Evolutionary conservation across 306 rosid species (phyloP), one percentile per base, ranked within the genome.

Genomic region (Cucumis hystrix): DNA sequence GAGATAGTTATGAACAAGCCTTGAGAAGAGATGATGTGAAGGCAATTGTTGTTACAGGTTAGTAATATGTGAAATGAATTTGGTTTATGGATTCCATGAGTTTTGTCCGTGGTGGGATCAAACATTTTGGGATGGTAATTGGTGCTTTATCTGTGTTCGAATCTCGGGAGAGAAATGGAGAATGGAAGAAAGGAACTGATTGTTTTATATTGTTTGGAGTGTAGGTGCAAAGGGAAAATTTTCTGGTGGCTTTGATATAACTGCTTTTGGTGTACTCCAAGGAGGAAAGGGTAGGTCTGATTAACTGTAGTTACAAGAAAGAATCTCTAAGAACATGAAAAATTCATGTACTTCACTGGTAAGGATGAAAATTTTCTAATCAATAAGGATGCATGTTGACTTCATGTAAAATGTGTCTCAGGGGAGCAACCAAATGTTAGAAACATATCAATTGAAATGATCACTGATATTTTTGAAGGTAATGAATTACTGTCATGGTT

Each of bases 191-290:
- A 39, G 57, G 20, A 39, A 21, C n/a, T 45, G 28, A 43, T 23
- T 18, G 8, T 9, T 73, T 73, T 35, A 14, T 71, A 10, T 52
- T 52, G 18, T 25, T 30, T 73, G 61, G 49, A 17, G 47, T 72
- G 62, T 52, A 94, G 98, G 98, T 82, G 97, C 95, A 5, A 92
- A 83, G 79, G 93, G 97, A 23, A 92, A 78, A 75, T 94, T 94
- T 87, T 94, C 98, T 21, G 98, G 98, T 77, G 98, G 98, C 33
- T 95, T 95, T 84, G 98, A 95, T 69, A 92, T 95, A 52, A 33
- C 78, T 72, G 88, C 92, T 62, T 95, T 95, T 76, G 92, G 88
- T 70, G 86, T 85, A 67, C 37, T 85, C 69, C 96, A 83, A 82
- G 87, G 81, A 65, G 89, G 87, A 41, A 85, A 65, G 40, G 89